Percentiles rank a stretch among this genome's conserved stretches.
phyloP scores from a whole-genome alignment of 345 rosid genomes.

The Rhodomyrtus tomentosa region DNA sequence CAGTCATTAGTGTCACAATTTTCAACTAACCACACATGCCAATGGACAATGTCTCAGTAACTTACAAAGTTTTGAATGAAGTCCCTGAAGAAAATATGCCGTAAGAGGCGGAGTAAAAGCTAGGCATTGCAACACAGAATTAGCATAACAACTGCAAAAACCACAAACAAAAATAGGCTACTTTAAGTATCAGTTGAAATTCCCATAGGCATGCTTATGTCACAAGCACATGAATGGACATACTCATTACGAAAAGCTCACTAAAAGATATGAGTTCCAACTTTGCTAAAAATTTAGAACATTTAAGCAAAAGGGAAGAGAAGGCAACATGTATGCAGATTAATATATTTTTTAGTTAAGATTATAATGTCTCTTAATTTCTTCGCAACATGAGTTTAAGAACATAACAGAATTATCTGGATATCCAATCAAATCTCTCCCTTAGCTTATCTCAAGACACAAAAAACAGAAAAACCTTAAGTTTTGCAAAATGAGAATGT shows the following conservation, averaged over 20 bases:
- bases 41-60: slow-evolving; percentile 1
- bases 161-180: background rate
- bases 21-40: background rate
- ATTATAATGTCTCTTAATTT: background rate
- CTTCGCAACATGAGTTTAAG: background rate
- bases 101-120: slow-evolving; percentile 88
- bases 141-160: slow-evolving; percentile 90
- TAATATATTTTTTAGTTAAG: background rate
- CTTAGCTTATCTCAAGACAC: background rate
- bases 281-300: background rate
- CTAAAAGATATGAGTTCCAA: background rate
- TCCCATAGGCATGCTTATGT: background rate
- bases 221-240: background rate
- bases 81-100: slow-evolving; percentile 72
- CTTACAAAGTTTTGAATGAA: slow-evolving; percentile 79
- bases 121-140: slow-evolving; percentile 87
- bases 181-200: background rate
- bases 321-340: background rate
- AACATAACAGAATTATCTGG: background rate
- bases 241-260: background rate
- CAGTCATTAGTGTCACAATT: background rate
- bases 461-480: background rate
- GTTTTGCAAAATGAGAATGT: background rate
- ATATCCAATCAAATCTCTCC: background rate
- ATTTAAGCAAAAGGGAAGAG: background rate